phyloP scores from a whole-genome alignment of 768 basidiomycete genomes.

The Podaxis rugospora region DNA sequence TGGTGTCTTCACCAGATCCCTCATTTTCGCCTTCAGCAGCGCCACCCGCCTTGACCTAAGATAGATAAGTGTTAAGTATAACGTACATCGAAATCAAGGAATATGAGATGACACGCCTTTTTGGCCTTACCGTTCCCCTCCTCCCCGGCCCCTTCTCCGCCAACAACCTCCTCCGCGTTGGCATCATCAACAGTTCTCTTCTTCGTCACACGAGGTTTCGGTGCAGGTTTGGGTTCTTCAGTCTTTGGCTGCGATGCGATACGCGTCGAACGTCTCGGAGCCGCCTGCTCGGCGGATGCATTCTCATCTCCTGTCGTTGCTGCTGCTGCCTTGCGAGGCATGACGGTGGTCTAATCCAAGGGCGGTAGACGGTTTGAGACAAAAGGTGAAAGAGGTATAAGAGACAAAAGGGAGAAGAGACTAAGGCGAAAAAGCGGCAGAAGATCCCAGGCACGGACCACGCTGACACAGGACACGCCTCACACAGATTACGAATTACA shows the following conservation, averaged over 20 bases:
- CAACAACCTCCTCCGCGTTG: neutral
- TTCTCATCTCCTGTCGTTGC: constrained; percentile 18
- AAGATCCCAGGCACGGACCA: neutral
- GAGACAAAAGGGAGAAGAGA: neutral
- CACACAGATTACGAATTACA: neutral
- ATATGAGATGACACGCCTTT: constrained; percentile 27
- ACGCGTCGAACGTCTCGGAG: constrained; percentile 53
- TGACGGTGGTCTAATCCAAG: constrained; percentile 19
- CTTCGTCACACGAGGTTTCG: constrained; percentile 31
- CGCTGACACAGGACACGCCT: neutral
- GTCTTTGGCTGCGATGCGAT: constrained; percentile 46
- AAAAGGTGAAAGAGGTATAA: neutral
- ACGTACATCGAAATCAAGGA: constrained; percentile 4
- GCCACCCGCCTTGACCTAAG: constrained; percentile 29
- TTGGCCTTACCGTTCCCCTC: constrained; percentile 31
- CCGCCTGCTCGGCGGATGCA: constrained; percentile 23
- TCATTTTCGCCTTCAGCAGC: constrained; percentile 12
- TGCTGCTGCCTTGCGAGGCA: constrained; percentile 26
- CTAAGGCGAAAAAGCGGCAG: neutral
- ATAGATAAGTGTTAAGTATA: constrained; percentile 8
- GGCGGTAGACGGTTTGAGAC: too few relatives aligned
- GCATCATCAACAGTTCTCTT: constrained; percentile 32
- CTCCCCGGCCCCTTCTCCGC: constrained; percentile 22
- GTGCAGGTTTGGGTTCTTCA: constrained; percentile 22
- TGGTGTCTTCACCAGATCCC: constrained; percentile 22